Percentiles rank a stretch among this genome's conserved stretches.
Evolutionary conservation across 169 alveolate genomes (phyloP).

Genomic region (Eimeria maxima): DNA sequence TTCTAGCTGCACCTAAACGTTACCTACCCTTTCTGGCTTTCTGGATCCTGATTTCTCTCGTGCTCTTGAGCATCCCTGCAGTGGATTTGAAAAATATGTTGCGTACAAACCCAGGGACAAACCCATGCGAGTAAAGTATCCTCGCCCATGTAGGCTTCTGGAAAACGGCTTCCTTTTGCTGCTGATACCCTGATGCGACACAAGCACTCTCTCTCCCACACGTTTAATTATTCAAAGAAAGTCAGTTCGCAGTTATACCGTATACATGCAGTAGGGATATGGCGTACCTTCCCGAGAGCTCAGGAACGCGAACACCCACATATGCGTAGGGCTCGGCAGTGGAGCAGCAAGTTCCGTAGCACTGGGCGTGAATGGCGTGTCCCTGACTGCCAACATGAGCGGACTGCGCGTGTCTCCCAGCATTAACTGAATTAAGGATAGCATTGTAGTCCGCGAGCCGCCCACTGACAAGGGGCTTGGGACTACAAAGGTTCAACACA

Average conservation of each 20-base stretch:
- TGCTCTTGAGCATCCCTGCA: constrained; percentile 56
- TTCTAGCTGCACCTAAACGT: neutral
- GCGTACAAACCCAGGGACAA: constrained; percentile 44
- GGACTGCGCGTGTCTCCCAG: neutral
- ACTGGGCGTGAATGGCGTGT: neutral
- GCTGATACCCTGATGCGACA: constrained; percentile 60
- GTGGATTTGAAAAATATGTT: constrained; percentile 28
- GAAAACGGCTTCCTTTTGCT: constrained; percentile 38
- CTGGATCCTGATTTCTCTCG: constrained; percentile 52
- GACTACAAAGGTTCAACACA: neutral
- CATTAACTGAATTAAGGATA: constrained; percentile 42
- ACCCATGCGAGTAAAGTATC: constrained; percentile 51
- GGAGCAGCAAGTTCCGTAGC: constrained; percentile 19
- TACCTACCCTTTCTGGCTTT: constrained; percentile 37
- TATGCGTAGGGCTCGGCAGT: constrained; percentile 35
- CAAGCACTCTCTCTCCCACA: neutral
- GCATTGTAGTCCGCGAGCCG: constrained; percentile 9
- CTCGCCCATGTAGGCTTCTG: constrained; percentile 54
- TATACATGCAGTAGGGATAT: neutral
- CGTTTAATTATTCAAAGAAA: neutral
- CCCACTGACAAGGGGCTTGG: constrained; percentile 14
- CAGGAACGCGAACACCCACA: constrained; percentile 66
- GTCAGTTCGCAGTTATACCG: too few species aligned
- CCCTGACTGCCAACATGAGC: constrained; percentile 29
- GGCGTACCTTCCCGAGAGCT: constrained; percentile 50